Evolutionary conservation across 2,329 filamentous ascomycete genomes (phyloP).

Genomic region (Coniochaeta hoffmannii): DNA sequence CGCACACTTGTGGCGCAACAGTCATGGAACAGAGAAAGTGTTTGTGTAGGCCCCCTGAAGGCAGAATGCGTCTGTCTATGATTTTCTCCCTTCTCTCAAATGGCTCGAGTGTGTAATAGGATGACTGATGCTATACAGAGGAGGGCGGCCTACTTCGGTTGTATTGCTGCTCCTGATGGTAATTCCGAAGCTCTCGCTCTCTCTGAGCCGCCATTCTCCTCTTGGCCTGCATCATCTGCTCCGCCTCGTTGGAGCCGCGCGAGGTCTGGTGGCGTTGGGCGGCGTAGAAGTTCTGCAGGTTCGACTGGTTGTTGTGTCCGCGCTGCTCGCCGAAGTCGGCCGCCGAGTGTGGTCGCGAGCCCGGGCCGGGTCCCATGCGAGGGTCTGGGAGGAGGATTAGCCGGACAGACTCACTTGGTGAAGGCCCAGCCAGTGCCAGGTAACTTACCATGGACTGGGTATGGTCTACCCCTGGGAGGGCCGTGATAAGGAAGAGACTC

Average conservation of each 20-base stretch:
- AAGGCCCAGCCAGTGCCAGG: conserved; percentile 18
- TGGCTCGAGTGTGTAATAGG: conserved; percentile 24
- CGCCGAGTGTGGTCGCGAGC: conserved; percentile 72
- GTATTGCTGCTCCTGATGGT: conserved; percentile 99
- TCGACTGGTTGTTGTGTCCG: conserved; percentile 65
- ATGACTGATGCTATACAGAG: conserved; percentile 58
- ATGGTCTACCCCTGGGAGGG: conserved; percentile 37
- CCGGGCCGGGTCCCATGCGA: conserved; percentile 56
- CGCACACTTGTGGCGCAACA: conserved; percentile 23
- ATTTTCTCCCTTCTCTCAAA: conserved; percentile 24
- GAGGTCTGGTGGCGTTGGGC: conserved; percentile 84
- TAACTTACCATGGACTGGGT: conserved; percentile 52
- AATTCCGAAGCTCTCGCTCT: conserved; percentile 97
- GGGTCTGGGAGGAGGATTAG: conserved; percentile 47
- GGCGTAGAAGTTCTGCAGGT: conserved; percentile 90
- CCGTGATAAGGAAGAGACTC: conserved; percentile 66
- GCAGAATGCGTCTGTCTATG: conserved; percentile 23
- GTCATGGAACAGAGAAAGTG: conserved; percentile 19
- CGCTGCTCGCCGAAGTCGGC: conserved; percentile 73
- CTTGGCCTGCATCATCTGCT: conserved; percentile 99
- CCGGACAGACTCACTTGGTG: conserved; percentile 13
- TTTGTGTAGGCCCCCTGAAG: conserved; percentile 17
- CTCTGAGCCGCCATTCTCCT: conserved; percentile 98
- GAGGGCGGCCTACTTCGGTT: conserved; percentile 93
- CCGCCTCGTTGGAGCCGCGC: conserved; percentile 79